phyloP scores from a whole-genome alignment of 2,329 filamentous ascomycete genomes.

The Fusarium temperatum region DNA sequence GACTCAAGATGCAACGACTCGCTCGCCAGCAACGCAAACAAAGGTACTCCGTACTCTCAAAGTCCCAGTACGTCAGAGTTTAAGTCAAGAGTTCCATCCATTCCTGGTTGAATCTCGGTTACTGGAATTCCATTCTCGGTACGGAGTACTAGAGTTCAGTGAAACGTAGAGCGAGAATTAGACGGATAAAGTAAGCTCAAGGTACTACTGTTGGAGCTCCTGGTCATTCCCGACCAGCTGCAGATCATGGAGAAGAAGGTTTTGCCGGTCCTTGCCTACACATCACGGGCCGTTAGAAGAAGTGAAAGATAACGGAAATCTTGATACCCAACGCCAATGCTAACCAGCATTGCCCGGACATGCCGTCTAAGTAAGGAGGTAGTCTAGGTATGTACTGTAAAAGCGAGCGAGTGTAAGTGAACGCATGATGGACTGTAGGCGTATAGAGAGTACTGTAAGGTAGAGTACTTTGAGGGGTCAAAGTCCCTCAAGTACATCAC shows the following conservation, averaged over 20 bases:
- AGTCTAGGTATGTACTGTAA: background rate
- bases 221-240: background rate
- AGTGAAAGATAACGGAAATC: slow-evolving; percentile 36
- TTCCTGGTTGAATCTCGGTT: slow-evolving; percentile 4
- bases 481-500: background rate
- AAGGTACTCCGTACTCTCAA: background rate
- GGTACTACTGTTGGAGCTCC: background rate
- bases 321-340: slow-evolving; percentile 29
- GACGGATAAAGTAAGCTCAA: slow-evolving; percentile 19
- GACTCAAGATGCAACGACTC: slow-evolving; percentile 3
- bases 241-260: slow-evolving; percentile 35
- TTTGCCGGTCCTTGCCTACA: slow-evolving; percentile 16
- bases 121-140: background rate
- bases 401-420: slow-evolving; percentile 9
- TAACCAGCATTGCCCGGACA: background rate
- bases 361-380: slow-evolving; percentile 18
- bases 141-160: slow-evolving; percentile 1
- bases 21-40: background rate
- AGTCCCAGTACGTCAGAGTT: background rate
- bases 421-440: background rate
- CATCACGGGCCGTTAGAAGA: slow-evolving; percentile 34
- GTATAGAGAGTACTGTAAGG: background rate
- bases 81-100: background rate
- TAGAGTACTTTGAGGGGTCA: slow-evolving; percentile 3
- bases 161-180: slow-evolving; percentile 9